These are phyloP conservation scores for Zalaria sp. DNA, from an alignment of 2,329 filamentous ascomycete species.

Conservation along the genomic window DNA sequence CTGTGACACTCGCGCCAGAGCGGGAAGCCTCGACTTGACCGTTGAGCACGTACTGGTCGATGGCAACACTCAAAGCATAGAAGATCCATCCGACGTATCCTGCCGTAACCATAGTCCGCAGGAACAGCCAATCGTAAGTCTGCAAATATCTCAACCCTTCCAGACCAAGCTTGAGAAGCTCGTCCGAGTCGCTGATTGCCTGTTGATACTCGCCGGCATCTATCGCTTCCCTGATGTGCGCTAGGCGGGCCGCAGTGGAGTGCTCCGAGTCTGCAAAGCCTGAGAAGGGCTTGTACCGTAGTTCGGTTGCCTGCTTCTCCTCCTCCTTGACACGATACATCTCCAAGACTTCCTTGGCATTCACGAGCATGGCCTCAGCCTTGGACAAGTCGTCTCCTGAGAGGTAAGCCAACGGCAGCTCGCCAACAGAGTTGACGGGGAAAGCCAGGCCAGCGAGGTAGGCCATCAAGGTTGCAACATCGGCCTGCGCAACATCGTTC, in stretches of 20 bases:
- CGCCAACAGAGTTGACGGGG: conserved; percentile 90
- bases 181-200: conserved; percentile 65
- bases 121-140: conserved; percentile 96
- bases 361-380: conserved; percentile 69
- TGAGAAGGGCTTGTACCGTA: conserved; percentile 65
- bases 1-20: conserved; percentile 41
- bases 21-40: conserved; percentile 51
- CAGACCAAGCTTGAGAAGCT: conserved; percentile 62
- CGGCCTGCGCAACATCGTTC: conserved; percentile 86
- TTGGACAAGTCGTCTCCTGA: conserved; percentile 61
- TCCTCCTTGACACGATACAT: conserved; percentile 94
- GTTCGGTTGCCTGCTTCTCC: conserved; percentile 58
- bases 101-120: conserved; percentile 72
- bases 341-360: conserved; percentile 76
- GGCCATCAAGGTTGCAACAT: conserved; percentile 90
- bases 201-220: conserved; percentile 51
- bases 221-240: conserved; percentile 55
- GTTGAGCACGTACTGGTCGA: conserved; percentile 76
- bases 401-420: conserved; percentile 74
- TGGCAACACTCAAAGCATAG: conserved; percentile 76
- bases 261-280: conserved; percentile 51
- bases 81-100: conserved; percentile 95
- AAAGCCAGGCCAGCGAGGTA: conserved; percentile 80
- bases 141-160: conserved; percentile 85
- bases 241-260: conserved; percentile 52